A percentile compares a stretch with the other conserved stretches of the same genome.
Evolutionary conservation across 768 basidiomycete genomes (phyloP).

Genomic region (Lactifluus piperatus): DNA sequence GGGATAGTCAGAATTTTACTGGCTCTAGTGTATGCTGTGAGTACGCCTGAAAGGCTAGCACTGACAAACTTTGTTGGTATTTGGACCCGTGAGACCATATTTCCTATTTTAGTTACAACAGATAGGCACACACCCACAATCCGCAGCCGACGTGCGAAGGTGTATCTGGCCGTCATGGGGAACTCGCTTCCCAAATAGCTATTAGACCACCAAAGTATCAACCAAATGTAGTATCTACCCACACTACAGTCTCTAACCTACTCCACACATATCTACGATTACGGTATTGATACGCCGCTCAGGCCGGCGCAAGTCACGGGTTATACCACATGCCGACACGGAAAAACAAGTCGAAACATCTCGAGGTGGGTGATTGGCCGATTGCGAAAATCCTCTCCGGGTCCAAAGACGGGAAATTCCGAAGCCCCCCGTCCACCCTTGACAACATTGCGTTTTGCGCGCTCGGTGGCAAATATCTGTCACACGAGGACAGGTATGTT

Average conservation of each 20-base stretch:
- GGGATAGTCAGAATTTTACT: neutral
- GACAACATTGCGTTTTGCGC: too few species aligned
- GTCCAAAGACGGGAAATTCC: neutral
- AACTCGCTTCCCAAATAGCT: neutral
- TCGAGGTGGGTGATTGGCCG: neutral
- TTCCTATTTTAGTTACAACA: neutral
- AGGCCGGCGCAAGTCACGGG: neutral
- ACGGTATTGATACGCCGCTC: neutral
- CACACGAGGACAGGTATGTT: constrained; percentile 20
- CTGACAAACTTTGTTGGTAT: neutral
- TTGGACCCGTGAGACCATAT: constrained; percentile 1
- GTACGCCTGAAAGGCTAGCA: neutral
- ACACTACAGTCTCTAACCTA: neutral
- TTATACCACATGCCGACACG: neutral
- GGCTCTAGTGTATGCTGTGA: neutral
- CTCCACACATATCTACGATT: neutral
- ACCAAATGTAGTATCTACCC: neutral
- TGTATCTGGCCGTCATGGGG: neutral
- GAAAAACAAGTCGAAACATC: neutral
- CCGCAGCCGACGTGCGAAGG: neutral
- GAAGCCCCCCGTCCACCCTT: neutral
- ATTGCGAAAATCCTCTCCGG: neutral
- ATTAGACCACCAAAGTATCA: neutral
- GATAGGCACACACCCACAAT: neutral
- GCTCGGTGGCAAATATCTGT: neutral